These are phyloP conservation scores for Didymellaceae sp. DNA, from an alignment of 2,329 filamentous ascomycete genomes.

Conservation along the genomic window DNA sequence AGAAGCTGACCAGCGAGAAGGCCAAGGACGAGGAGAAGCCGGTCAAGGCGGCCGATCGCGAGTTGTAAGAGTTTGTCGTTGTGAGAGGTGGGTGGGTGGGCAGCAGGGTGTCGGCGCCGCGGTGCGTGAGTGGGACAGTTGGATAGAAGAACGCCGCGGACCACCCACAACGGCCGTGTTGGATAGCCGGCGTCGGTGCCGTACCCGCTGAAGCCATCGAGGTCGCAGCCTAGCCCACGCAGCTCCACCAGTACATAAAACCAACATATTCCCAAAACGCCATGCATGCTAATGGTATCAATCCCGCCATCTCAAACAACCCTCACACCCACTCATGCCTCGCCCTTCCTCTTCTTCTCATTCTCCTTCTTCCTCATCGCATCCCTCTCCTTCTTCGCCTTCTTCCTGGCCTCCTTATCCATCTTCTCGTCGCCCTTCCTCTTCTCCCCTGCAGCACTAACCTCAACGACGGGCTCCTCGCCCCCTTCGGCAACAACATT, in stretches of 20 bases:
- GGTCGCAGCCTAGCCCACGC: neutral
- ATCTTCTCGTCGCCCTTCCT: conserved; percentile 59
- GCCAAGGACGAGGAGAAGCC: conserved; percentile 55
- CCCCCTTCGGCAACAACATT: conserved; percentile 40
- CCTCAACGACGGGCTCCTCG: conserved; percentile 37
- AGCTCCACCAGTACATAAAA: neutral
- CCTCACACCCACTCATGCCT: conserved; percentile 17
- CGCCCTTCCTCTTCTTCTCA: conserved; percentile 38
- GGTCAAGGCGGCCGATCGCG: conserved; percentile 75
- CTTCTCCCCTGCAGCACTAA: conserved; percentile 38
- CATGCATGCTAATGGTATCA: conserved; percentile 15
- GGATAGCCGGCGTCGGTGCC: too few species aligned
- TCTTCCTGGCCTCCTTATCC: conserved; percentile 54
- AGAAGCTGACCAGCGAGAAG: conserved; percentile 51
- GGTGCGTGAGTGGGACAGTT: neutral
- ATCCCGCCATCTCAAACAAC: too few species aligned
- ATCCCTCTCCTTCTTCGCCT: conserved; percentile 59
- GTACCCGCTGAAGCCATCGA: neutral
- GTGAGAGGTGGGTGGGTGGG: neutral
- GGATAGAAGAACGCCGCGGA: neutral
- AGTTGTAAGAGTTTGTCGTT: conserved; percentile 62
- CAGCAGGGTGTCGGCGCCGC: neutral
- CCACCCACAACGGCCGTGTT: too few species aligned
- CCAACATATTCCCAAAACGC: conserved; percentile 4
- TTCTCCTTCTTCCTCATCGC: conserved; percentile 52